A percentile compares a stretch with the other conserved stretches of the same genome.
phyloP scores from a whole-genome alignment of 305 asterid genomes.

The Rubia balearica region DNA sequence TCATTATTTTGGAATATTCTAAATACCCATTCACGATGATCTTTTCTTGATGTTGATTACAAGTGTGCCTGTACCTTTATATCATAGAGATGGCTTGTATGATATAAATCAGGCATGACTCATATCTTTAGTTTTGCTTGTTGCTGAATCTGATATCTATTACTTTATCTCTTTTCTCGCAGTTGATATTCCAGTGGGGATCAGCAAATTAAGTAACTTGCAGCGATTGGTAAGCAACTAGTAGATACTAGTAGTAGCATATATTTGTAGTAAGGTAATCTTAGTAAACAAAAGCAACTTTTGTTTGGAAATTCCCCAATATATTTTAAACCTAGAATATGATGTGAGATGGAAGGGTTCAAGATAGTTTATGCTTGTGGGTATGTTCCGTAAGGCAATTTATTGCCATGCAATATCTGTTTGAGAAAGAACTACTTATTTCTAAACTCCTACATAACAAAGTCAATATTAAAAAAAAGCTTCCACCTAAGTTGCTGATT shows the following conservation, averaged over 20 bases:
- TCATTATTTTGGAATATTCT: neutral
- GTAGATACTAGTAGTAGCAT: neutral
- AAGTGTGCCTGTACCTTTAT: neutral
- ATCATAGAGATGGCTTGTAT: neutral
- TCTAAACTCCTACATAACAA: neutral
- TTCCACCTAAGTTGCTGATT: neutral
- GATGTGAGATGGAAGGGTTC: neutral
- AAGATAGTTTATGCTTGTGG: neutral
- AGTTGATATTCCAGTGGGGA: constrained; percentile 79
- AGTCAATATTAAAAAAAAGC: neutral
- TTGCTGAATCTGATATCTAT: constrained; percentile 17
- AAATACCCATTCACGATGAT: neutral
- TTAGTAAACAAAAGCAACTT: neutral
- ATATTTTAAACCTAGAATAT: neutral
- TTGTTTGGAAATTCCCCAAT: neutral
- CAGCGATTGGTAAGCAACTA: constrained; percentile 79
- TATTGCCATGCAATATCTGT: neutral
- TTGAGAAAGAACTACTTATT: neutral
- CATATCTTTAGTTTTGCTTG: constrained; percentile 1
- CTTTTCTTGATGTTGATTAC: neutral
- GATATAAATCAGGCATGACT: neutral
- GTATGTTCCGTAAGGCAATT: neutral
- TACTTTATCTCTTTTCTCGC: constrained; percentile 25
- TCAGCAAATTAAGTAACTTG: constrained; percentile 71
- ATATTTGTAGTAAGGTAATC: no score